These are phyloP conservation scores for Cystoderma amianthinum DNA, from an alignment of 768 basidiomycete genomes.

Conservation along the genomic window DNA sequence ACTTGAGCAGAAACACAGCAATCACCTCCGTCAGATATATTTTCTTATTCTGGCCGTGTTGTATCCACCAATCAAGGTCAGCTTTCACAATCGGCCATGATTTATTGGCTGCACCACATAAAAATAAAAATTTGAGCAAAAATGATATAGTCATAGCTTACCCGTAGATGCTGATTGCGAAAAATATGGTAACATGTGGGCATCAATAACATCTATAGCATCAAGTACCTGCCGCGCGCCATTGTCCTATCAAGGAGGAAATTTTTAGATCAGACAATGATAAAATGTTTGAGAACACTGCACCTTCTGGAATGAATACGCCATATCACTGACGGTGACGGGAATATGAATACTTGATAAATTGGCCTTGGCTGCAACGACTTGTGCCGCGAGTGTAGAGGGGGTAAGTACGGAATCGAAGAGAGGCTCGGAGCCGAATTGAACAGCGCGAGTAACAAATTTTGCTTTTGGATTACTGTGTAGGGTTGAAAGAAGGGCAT, in stretches of 20 bases:
- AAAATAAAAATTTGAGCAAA: too few relatives aligned
- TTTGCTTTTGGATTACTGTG: constrained; percentile 56
- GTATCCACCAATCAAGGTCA: constrained; percentile 64
- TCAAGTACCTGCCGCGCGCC: constrained; percentile 49
- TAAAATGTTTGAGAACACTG: neutral
- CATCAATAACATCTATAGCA: constrained; percentile 57
- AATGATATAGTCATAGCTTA: constrained; percentile 14
- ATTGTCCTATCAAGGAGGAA: constrained; percentile 19
- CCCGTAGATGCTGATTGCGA: constrained; percentile 47
- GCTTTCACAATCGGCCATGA: constrained; percentile 57
- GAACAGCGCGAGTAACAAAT: constrained; percentile 57
- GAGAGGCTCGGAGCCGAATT: constrained; percentile 69
- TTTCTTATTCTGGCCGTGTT: constrained; percentile 62
- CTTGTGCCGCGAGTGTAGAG: constrained; percentile 41
- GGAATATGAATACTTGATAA: constrained; percentile 49
- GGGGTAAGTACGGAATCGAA: constrained; percentile 50
- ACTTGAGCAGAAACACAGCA: neutral
- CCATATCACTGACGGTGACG: constrained; percentile 63
- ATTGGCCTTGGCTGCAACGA: constrained; percentile 38
- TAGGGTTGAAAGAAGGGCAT: constrained; percentile 41
- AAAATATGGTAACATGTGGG: constrained; percentile 71
- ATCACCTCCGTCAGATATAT: constrained; percentile 66
- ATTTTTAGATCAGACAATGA: neutral
- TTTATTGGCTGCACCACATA: constrained; percentile 32
- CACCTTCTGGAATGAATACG: constrained; percentile 50